phyloP scores from a whole-genome alignment of 148 eudicot genomes.

The Polygonum aviculare region DNA sequence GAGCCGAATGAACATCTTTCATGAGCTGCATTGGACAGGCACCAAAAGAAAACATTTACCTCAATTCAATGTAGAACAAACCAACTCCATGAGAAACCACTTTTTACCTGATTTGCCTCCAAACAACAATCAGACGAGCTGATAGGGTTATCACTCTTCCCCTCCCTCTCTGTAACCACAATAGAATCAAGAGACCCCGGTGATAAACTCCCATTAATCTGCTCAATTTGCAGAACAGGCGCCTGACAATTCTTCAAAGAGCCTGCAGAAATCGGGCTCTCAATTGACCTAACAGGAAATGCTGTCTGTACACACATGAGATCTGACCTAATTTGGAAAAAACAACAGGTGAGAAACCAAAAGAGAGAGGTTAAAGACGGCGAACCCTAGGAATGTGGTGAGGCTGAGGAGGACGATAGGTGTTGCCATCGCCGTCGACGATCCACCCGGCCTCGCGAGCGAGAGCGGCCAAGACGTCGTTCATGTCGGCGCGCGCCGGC shows the following conservation, averaged over 20 bases:
- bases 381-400: not conserved
- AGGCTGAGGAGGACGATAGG: conserved; percentile 37
- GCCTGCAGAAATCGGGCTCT: conserved; percentile 44
- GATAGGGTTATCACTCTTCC: conserved; percentile 36
- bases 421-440: conserved; percentile 55
- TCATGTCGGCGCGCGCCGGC: conserved; percentile 68
- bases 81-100: not conserved
- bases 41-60: not conserved
- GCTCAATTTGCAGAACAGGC: conserved; percentile 34
- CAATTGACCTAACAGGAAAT: conserved; percentile 45
- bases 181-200: conserved; percentile 66
- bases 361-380: too few species aligned
- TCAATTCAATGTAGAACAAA: not conserved
- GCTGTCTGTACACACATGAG: conserved; percentile 2
- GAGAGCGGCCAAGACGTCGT: conserved; percentile 59
- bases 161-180: conserved; percentile 44
- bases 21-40: conserved; percentile 40
- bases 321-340: not conserved
- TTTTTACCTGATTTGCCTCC: conserved; percentile 47
- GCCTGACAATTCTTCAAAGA: conserved; percentile 53
- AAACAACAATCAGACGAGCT: conserved; percentile 51
- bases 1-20: conserved; percentile 43
- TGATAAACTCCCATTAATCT: conserved; percentile 55
- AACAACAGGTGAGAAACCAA: too few species aligned
- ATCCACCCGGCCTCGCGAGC: conserved; percentile 71